Percentiles rank a stretch among this genome's conserved stretches.
Evolutionary conservation across 805 yeast genomes (phyloP).

Genomic region (Starmerella gropengiesseri): DNA sequence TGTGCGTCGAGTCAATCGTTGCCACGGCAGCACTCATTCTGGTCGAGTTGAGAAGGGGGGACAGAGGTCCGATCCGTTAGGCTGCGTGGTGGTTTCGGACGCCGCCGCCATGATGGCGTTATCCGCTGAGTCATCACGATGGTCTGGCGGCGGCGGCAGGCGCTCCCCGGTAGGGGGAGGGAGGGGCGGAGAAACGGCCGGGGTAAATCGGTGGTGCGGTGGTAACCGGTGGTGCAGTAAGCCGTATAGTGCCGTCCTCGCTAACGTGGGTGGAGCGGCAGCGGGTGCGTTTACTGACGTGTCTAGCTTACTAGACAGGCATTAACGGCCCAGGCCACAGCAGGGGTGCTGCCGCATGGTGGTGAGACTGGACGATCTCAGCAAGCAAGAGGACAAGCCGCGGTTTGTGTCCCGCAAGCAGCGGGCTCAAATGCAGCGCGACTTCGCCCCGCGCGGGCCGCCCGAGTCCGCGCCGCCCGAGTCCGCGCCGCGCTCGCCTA

Average conservation of each 20-base stretch:
- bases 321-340: no score
- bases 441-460: not conserved
- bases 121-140: not conserved
- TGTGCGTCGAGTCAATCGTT: constrained; percentile 15
- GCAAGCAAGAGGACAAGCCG: constrained; percentile 14
- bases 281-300: no score
- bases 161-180: no score
- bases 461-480: not conserved
- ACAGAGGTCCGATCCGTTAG: not conserved
- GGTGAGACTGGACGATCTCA: constrained; percentile 2
- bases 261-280: no score
- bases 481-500: not conserved
- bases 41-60: no score
- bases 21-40: constrained; percentile 9
- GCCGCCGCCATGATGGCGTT: not conserved
- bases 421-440: constrained; percentile 6
- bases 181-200: no score
- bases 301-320: no score
- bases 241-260: no score
- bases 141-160: not conserved
- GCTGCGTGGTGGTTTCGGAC: not conserved
- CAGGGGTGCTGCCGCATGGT: constrained; percentile 1
- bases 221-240: no score
- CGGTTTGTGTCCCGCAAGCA: constrained; percentile 15
- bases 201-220: no score